A percentile compares a stretch with the other conserved stretches of the same genome.
Evolutionary conservation across 192 early-diverging fungal species (phyloP).

Genomic region (Chytriomyces sp.): DNA sequence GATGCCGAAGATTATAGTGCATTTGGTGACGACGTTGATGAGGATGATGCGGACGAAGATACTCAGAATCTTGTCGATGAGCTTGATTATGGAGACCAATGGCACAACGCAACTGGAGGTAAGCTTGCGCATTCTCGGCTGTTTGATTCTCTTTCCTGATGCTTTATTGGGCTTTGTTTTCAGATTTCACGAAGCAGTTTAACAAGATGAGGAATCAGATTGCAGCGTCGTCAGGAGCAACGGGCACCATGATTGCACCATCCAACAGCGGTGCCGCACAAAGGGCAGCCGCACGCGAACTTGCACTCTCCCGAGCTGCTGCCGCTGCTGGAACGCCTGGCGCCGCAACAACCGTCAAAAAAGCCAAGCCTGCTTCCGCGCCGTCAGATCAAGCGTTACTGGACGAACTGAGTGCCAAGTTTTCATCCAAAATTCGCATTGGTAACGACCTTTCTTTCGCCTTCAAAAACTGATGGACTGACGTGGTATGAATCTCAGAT

Average conservation of each 20-base stretch:
- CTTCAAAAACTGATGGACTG: conserved; percentile 14
- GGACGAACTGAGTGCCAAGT: conserved; percentile 57
- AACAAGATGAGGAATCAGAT: conserved; percentile 80
- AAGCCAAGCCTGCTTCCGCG: conserved; percentile 23
- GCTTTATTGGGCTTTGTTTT: not conserved
- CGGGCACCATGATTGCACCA: conserved; percentile 32
- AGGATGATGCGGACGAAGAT: conserved; percentile 68
- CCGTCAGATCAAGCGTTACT: conserved; percentile 32
- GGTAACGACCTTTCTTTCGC: conserved; percentile 53
- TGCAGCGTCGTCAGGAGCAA: conserved; percentile 34
- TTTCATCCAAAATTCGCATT: conserved; percentile 73
- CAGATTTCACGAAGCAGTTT: conserved; percentile 94
- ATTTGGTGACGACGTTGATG: conserved; percentile 54
- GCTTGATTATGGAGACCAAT: conserved; percentile 77
- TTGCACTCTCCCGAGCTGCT: not conserved
- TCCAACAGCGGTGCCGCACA: conserved; percentile 18
- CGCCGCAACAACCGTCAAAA: not conserved
- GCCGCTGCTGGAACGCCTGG: not conserved
- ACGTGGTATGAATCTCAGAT: conserved; percentile 35
- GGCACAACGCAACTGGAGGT: conserved; percentile 79
- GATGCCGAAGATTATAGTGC: conserved; percentile 47
- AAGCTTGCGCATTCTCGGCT: not conserved
- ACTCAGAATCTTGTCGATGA: conserved; percentile 59
- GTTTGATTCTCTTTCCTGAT: too few species aligned
- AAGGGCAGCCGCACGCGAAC: conserved; percentile 22